A percentile compares a stretch with the other conserved stretches of the same genome.
Evolutionary conservation across 1,139 yeast species (phyloP).

Genomic region (Geotrichum reessii): DNA sequence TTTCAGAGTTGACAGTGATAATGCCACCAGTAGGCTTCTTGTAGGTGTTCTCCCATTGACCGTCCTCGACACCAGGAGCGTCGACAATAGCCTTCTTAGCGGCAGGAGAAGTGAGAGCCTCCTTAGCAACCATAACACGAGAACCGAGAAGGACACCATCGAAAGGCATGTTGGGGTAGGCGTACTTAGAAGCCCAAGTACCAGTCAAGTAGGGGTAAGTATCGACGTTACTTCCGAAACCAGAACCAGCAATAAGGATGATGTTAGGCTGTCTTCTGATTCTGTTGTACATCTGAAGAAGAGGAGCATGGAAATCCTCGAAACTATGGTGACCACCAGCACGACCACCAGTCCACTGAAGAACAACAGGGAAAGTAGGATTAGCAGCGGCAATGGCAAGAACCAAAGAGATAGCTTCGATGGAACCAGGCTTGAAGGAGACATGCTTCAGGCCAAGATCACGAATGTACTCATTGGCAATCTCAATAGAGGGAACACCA

Average conservation of each 20-base stretch:
- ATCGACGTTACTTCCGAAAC: slow-evolving; percentile 95
- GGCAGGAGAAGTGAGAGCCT: slow-evolving; percentile 87
- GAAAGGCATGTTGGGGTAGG: slow-evolving; percentile 97
- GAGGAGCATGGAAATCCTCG: slow-evolving; percentile 98
- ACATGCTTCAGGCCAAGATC: slow-evolving; percentile 88
- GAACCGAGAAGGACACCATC: slow-evolving; percentile 97
- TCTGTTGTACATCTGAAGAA: slow-evolving; percentile 90
- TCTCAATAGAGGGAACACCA: slow-evolving; percentile 97
- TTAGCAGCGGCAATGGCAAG: slow-evolving; percentile 90
- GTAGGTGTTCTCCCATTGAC: slow-evolving; percentile 89
- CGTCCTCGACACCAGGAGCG: slow-evolving; percentile 85
- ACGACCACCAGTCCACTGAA: slow-evolving; percentile 99
- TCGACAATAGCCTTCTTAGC: slow-evolving; percentile 90
- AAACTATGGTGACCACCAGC: slow-evolving; percentile 99
- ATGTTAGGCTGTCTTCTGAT: slow-evolving; percentile 89
- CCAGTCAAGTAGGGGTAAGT: slow-evolving; percentile 97
- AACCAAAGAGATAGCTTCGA: slow-evolving; percentile 83
- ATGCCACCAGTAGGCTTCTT: slow-evolving; percentile 96
- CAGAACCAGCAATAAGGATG: slow-evolving; percentile 92
- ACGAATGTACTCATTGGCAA: slow-evolving; percentile 92
- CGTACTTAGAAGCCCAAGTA: slow-evolving; percentile 78
- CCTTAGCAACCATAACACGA: slow-evolving; percentile 95
- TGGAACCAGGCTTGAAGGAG: slow-evolving; percentile 96
- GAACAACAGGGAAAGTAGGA: slow-evolving; percentile 90
- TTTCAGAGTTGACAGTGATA: slow-evolving; percentile 91